Conservation (phyloP, 2,329 filamentous ascomycete genomes). For the Plectosphaerella plurivora region DNA sequence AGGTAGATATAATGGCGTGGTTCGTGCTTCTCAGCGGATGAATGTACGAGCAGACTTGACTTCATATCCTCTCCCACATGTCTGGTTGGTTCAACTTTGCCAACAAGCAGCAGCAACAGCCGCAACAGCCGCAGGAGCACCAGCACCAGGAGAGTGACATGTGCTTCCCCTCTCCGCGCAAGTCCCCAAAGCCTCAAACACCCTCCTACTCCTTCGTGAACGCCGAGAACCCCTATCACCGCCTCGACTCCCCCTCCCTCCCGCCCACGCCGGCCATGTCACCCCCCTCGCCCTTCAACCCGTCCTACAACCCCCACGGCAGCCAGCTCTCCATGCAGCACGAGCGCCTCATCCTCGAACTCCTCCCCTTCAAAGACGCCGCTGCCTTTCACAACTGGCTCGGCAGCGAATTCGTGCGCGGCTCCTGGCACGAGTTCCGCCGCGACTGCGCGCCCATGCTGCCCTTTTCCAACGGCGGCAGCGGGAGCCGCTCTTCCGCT, state of each 20-base stretch:
- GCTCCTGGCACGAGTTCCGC: conserved; percentile 31
- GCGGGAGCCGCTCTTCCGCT: conserved; percentile 2
- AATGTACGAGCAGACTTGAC: too few relatives aligned
- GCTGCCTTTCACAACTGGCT: conserved; percentile 30
- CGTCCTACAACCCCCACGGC: neutral
- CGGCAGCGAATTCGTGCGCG: conserved; percentile 21
- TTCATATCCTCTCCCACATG: too few relatives aligned
- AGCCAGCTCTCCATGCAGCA: conserved; percentile 22
- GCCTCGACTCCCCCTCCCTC: conserved; percentile 5
- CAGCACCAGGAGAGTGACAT: conserved; percentile 2
- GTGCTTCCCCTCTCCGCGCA: conserved; percentile 10
- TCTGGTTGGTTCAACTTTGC: too few relatives aligned
- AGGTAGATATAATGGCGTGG: too few relatives aligned
- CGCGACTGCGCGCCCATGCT: conserved; percentile 20
- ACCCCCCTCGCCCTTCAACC: neutral
- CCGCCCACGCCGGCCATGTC: conserved; percentile 6
- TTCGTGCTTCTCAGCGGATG: too few relatives aligned
- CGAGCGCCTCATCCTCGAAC: conserved; percentile 32
- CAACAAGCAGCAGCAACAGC: too few relatives aligned
- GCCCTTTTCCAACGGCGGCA: conserved; percentile 1
- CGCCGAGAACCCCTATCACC: conserved; percentile 2
- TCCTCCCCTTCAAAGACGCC: conserved; percentile 29
- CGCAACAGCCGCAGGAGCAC: too few relatives aligned
- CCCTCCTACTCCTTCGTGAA: neutral
- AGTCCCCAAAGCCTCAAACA: neutral